These are phyloP conservation scores for Phaeolepiota aurea DNA, from an alignment of 768 basidiomycete genomes.

Conservation along the genomic window DNA sequence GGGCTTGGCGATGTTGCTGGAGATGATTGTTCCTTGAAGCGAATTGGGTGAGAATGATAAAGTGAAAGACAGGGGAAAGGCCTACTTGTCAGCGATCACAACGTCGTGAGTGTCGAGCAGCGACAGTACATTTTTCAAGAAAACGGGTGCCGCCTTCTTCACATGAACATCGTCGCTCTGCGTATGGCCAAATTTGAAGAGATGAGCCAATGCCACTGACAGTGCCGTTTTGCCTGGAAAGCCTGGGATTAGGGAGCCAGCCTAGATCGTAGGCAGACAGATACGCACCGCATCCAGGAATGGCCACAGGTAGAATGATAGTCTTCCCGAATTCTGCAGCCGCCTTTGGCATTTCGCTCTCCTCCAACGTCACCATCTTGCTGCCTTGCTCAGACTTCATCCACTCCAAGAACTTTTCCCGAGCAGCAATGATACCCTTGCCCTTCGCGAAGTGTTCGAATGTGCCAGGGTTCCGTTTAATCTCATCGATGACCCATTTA, in stretches of 20 bases:
- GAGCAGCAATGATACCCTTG: slow-evolving; percentile 77
- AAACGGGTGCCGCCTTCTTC: slow-evolving; percentile 66
- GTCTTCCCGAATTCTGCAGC: slow-evolving; percentile 52
- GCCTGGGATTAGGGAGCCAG: neutral
- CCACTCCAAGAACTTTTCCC: slow-evolving; percentile 76
- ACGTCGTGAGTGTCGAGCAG: slow-evolving; percentile 60
- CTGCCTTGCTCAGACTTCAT: slow-evolving; percentile 40
- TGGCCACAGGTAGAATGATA: slow-evolving; percentile 79
- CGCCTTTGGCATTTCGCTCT: slow-evolving; percentile 13
- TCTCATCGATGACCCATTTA: slow-evolving; percentile 76
- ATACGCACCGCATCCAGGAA: slow-evolving; percentile 85
- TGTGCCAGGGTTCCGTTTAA: slow-evolving; percentile 43
- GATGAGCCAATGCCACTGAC: slow-evolving; percentile 63
- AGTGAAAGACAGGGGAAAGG: slow-evolving; percentile 4
- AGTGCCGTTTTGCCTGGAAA: slow-evolving; percentile 81
- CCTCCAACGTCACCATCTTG: slow-evolving; percentile 19
- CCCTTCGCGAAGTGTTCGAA: slow-evolving; percentile 63
- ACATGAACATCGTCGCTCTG: slow-evolving; percentile 85
- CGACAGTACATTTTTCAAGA: slow-evolving; percentile 62
- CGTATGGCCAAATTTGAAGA: slow-evolving; percentile 86
- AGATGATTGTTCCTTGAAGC: slow-evolving; percentile 77
- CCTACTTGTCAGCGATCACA: slow-evolving; percentile 90
- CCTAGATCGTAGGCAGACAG: neutral
- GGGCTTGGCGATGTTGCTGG: slow-evolving; percentile 61
- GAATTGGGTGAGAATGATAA: neutral